These are phyloP conservation scores for Penicillium sp. DNA, from an alignment of 2,329 filamentous ascomycete species.

Conservation along the genomic window DNA sequence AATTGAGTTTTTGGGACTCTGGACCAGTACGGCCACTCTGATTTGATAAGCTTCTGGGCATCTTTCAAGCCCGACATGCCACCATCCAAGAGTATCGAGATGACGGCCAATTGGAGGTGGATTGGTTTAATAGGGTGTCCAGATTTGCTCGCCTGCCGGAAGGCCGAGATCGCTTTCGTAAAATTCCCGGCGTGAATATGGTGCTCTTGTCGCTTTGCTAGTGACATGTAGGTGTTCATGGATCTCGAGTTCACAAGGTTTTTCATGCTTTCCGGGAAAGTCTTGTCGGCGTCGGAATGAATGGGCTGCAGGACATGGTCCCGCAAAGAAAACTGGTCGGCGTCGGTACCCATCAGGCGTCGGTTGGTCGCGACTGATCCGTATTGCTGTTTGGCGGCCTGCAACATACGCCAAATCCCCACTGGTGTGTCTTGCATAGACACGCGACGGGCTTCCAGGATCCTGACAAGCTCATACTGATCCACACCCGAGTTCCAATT, in stretches of 20 bases:
- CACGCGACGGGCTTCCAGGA: slow-evolving; percentile 44
- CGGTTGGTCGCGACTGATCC: slow-evolving; percentile 41
- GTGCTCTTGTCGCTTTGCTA: slow-evolving; percentile 47
- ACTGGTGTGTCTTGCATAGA: slow-evolving; percentile 43
- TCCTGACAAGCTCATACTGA: slow-evolving; percentile 38
- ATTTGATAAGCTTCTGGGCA: slow-evolving; percentile 42
- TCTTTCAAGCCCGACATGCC: slow-evolving; percentile 32
- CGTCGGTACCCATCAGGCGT: slow-evolving; percentile 43
- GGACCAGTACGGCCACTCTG: slow-evolving; percentile 33
- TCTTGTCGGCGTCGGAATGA: slow-evolving; percentile 22
- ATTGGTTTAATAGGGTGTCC: slow-evolving; percentile 40
- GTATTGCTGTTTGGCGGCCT: slow-evolving; percentile 44
- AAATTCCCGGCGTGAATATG: slow-evolving; percentile 46
- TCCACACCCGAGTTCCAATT: slow-evolving; percentile 44
- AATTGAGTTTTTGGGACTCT: slow-evolving; percentile 18
- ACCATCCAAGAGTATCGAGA: slow-evolving; percentile 43
- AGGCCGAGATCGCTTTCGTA: slow-evolving; percentile 40
- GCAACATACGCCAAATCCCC: slow-evolving; percentile 50
- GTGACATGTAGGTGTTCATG: slow-evolving; percentile 41
- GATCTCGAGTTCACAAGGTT: slow-evolving; percentile 36
- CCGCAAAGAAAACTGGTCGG: slow-evolving; percentile 22
- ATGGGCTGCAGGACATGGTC: slow-evolving; percentile 26
- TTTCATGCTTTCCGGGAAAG: slow-evolving; percentile 39
- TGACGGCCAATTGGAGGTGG: slow-evolving; percentile 46
- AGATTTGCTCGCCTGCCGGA: slow-evolving; percentile 36